Evolutionary conservation across 371 early-diverging fungal genomes (phyloP), one percentile per base, ranked within the genome.

Genomic region (Thermomucor indicae-seudaticae): DNA sequence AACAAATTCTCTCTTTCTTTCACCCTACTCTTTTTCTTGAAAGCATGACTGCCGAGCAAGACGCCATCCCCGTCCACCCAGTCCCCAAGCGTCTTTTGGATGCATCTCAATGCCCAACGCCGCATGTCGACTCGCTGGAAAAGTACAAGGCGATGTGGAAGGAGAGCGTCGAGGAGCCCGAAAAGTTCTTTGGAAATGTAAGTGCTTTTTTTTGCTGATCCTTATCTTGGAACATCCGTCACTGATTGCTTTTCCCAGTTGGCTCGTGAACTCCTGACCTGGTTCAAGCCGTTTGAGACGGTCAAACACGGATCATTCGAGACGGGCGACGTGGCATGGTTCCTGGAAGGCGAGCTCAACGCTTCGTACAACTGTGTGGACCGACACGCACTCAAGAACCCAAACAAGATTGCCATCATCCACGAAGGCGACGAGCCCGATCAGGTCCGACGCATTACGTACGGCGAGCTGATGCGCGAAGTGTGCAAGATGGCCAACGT

Each of bases 361-460:
- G 93, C 91, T 12, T 83, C 89, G 31, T 93, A 93, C 80, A 99
- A 98, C 79, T 95, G 96, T 75, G 88, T 99, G 24, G 99, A 98
- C 62, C 90, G 97, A 38, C 94, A 96, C 75, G 96, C 92, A 28
- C 44, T 70, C 23, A 44, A 67, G 24, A 77, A 79, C 39, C 91
- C 91, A 14, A 62, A 79, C 60, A 79, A 89, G 71, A 62, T 79
- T 28, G 61, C 97, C 24, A 88, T 98, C 57, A 90, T 95, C 37
- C 91, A 91, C 60, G 91, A 94, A 60, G 83, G 85, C 4, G 98
- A 99, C 61, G 89, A 92, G 53, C 96, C 95, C 75, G 81, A 72
- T 45, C 75, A 80, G 48, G 71, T 82, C 32, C 77, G 74, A 54
- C 64, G 75, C 34, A 83, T 93, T 58, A 95, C 95, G 7, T 99